These are phyloP conservation scores for Lepidium didymum DNA, from an alignment of 345 rosid species.

Conservation along the genomic window DNA sequence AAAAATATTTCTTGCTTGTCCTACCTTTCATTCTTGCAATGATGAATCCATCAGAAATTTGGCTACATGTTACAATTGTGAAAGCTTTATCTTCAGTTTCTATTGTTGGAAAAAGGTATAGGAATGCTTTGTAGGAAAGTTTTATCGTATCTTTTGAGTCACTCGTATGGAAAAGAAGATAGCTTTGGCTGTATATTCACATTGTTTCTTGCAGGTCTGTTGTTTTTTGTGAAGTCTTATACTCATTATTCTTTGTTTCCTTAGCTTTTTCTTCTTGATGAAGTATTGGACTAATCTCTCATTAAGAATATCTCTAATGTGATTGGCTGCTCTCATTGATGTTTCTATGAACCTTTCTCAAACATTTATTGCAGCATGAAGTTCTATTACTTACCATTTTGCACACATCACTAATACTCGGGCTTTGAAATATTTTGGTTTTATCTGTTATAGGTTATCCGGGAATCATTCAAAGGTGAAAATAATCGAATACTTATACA, in stretches of 20 bases:
- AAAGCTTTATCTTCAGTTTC: background rate
- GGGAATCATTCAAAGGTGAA: conserved; percentile 73
- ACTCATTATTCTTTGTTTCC: background rate
- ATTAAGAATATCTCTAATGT: background rate
- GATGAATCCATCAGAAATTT: background rate
- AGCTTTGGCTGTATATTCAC: background rate
- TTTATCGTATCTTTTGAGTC: background rate
- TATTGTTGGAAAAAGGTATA: background rate
- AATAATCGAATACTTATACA: background rate
- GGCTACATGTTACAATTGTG: background rate
- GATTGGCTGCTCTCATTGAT: background rate
- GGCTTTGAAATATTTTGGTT: conserved; percentile 5
- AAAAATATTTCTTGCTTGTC: background rate
- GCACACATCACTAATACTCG: background rate
- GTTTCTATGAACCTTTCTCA: background rate
- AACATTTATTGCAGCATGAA: background rate
- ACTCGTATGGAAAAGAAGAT: background rate
- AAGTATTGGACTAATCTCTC: background rate
- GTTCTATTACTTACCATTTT: background rate
- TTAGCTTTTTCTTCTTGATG: background rate
- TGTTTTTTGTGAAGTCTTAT: background rate
- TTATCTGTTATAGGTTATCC: conserved; percentile 46
- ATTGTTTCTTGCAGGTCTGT: background rate
- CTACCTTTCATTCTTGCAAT: background rate
- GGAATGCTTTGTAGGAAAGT: background rate